Percentiles rank a stretch among this genome's conserved stretches.
These are phyloP conservation scores for Globisporangium iwayamae DNA, from an alignment of 352 stramenopile species.

Conservation along the genomic window DNA sequence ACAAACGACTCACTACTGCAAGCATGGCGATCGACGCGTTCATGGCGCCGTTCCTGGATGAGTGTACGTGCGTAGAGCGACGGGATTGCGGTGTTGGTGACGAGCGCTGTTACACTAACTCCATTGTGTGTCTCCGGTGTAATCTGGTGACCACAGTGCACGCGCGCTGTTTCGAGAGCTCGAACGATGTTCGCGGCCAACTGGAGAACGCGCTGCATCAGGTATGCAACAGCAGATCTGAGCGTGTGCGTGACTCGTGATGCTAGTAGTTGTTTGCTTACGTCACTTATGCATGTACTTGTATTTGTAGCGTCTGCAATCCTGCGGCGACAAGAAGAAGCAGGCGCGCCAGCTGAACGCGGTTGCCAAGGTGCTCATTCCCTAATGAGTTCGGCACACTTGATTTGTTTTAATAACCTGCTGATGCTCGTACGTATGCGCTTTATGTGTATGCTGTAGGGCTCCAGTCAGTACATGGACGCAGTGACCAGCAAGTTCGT, in stretches of 20 bases:
- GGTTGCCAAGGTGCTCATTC: conserved; percentile 43
- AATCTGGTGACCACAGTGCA: conserved; percentile 27
- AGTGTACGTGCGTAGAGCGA: conserved; percentile 29
- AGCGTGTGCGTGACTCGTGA: background rate
- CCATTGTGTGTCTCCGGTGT: too few relatives aligned
- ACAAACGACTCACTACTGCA: background rate
- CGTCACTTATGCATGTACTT: too few relatives aligned
- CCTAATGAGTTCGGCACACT: background rate
- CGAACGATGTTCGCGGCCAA: conserved; percentile 51
- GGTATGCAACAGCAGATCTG: conserved; percentile 18
- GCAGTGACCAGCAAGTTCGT: conserved; percentile 58
- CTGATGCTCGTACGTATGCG: background rate
- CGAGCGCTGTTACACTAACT: background rate
- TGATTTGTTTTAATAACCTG: background rate
- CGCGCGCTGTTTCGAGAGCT: conserved; percentile 38
- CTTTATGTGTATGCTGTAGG: conserved; percentile 16
- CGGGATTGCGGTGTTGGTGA: background rate
- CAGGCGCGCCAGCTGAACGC: conserved; percentile 56
- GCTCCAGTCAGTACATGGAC: conserved; percentile 57
- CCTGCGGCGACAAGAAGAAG: conserved; percentile 54
- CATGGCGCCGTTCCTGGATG: conserved; percentile 48
- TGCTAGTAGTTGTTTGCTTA: background rate
- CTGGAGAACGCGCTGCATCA: conserved; percentile 69
- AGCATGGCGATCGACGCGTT: conserved; percentile 26
- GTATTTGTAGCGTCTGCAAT: background rate